Evolutionary conservation across 2,329 filamentous ascomycete species (phyloP), one percentile per base, ranked within the genome.

Genomic region (Talaromyces marneffei): DNA sequence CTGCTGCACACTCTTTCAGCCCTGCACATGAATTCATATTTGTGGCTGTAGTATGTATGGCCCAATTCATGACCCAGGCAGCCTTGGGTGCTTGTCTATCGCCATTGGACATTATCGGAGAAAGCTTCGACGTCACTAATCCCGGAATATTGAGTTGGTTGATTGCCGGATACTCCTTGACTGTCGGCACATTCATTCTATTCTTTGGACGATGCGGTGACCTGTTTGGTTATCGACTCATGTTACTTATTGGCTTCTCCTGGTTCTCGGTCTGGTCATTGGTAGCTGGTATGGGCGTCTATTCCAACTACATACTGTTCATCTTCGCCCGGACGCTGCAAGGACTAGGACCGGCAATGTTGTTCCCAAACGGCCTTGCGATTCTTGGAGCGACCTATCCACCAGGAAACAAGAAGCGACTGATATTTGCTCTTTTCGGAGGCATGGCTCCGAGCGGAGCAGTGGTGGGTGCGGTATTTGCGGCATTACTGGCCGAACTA

Each of bases 331-430:
- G 84, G 5, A 82, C 80, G 0, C 69, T 86, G 2, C 84, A 87
- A 64, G 84, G 74, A 3, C 67, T 77, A 6, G 87, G 87, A 0
- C 83, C 85, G 0, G 85, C 86, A 0, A 76, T 90, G 35, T 74
- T 81, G 10, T 75, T 89, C 25, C 87, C 87, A 0, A 90, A 88
- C 64, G 85, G 79, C 0, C 72, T 89, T 23, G 86, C 85, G 2
- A 77, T 90, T 12, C 71, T 89, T 0, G 86, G 85, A 2, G 75
- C 77, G 0, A 79, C 81, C 0, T 88, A 87, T 65, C 73, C 77
- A 0, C 82, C 82, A 0, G 85, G 86, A 0, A 75, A 72, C 57
- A 78, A 80, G 62, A 88, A 87, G 70, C 80, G 83, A 53, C 82
- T 88, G 74, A 79, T 83, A 0, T 87, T 90, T 65, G 72, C 77